Evolutionary conservation across 306 rosid genomes (phyloP), one percentile per base, ranked within the genome.

Genomic region (Acacia confusa): DNA sequence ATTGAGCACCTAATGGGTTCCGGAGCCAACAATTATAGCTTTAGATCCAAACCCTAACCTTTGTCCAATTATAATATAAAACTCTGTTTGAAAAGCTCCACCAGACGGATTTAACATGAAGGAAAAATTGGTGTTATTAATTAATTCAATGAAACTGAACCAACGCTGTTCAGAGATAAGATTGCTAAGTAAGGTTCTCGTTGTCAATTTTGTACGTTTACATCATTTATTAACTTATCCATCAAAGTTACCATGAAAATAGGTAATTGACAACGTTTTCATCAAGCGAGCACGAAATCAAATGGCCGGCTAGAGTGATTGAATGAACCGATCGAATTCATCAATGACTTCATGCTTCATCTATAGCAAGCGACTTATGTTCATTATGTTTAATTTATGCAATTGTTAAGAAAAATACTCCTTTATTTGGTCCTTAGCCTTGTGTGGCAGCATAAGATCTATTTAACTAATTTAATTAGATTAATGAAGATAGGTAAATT

Each of bases 171-270:
- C 9, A 52, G 10, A 50, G 55, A 52, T 52, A 52, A 52, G 60
- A 20, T 52, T 52, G 25, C 25, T n/a, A 55, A 20, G 27, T n/a
- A 20, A n/a, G 9, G 61, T 55, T 19, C 10, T 53, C 25, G 3
- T 25, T 24, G 32, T 27, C 67, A 60, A 60, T 9, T 10, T 60
- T 24, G 67, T 9, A 0, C 0, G 28, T 61, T 25, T 19, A 11
- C 71, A 6, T 61, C 76, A 27, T 47, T 72, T 30, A 16, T 72
- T 30, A 16, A 72, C 79, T 75, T 13, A 25, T 3, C 41, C 17
- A 40, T 60, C 70, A 58, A 76, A 60, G 36, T 65, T 30, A 20
- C 81, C 81, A 32, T 2, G 52, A 77, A 77, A 9, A 10, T 20
- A n/a, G 65, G 81, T 38, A 64, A n/a, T 66, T 47, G 22, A 47